These are phyloP conservation scores for Petunia hybrid DNA, from an alignment of 305 asterid species.

Conservation along the genomic window DNA sequence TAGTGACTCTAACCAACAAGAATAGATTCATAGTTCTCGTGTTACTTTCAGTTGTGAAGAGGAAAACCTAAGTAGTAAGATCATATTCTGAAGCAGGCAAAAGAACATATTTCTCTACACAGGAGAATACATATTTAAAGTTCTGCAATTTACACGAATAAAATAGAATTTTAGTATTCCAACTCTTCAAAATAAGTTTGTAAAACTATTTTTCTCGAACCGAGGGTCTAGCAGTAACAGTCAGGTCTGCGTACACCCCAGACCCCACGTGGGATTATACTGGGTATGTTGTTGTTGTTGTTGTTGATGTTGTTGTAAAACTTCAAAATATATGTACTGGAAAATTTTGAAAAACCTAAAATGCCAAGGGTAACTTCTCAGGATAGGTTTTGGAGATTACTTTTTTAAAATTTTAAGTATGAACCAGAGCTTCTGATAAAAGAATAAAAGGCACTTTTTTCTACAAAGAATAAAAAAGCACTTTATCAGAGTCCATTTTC, in stretches of 20 bases:
- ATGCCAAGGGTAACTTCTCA: background rate
- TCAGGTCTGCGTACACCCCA: no score
- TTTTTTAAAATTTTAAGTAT: background rate
- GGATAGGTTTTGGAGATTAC: background rate
- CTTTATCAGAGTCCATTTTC: background rate
- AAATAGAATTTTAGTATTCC: background rate
- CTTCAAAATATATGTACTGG: background rate
- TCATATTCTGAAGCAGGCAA: background rate
- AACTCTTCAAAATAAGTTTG: background rate
- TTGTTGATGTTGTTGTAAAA: no score
- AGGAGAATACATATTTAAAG: background rate
- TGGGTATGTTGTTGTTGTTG: no score
- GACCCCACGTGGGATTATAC: no score
- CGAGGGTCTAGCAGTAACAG: no score
- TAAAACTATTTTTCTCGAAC: no score
- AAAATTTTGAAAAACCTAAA: background rate
- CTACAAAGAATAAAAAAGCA: background rate
- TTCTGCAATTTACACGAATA: conserved; percentile 8
- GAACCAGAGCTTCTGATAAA: background rate
- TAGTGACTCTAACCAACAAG: conserved; percentile 9
- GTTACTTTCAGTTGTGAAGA: background rate
- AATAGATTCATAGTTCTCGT: background rate
- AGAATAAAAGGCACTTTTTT: background rate
- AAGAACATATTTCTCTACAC: conserved; percentile 2
- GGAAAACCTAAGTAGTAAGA: background rate